Evolutionary conservation across 768 basidiomycete genomes (phyloP).

Genomic region (Paxillus ammoniavirescens): DNA sequence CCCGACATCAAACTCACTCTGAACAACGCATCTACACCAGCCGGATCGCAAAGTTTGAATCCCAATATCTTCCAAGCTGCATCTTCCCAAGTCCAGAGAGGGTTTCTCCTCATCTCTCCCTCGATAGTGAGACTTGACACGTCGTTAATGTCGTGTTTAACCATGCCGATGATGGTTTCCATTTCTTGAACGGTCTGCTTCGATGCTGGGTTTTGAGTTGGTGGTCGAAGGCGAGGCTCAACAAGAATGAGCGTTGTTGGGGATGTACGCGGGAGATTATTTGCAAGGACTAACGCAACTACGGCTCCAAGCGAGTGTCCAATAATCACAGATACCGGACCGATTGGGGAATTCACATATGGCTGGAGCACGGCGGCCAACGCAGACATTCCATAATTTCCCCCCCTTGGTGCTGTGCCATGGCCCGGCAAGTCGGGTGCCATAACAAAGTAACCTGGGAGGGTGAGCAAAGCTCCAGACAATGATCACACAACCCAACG

Average conservation of each 20-base stretch:
- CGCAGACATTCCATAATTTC: neutral
- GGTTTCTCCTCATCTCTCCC: neutral
- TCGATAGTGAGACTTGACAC: neutral
- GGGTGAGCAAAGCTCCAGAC: neutral
- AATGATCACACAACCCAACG: neutral
- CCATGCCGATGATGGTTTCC: neutral
- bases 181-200: neutral
- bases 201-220: neutral
- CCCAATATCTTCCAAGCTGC: neutral
- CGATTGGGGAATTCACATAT: neutral
- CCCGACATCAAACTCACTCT: neutral
- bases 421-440: conserved; percentile 6
- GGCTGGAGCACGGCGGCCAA: neutral
- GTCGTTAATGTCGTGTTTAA: neutral
- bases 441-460: conserved; percentile 4
- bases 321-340: neutral
- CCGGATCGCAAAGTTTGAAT: neutral
- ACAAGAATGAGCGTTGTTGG: conserved; percentile 4
- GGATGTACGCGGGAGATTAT: neutral
- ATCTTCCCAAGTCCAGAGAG: neutral
- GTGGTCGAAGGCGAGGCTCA: conserved; percentile 1
- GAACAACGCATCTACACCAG: neutral
- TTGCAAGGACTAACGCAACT: neutral
- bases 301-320: conserved; percentile 7
- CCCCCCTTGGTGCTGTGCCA: neutral